A percentile compares a stretch with the other conserved stretches of the same genome.
Evolutionary conservation across 2,329 filamentous ascomycete species (phyloP).

Genomic region (Ophidiomyces ophidiicola): DNA sequence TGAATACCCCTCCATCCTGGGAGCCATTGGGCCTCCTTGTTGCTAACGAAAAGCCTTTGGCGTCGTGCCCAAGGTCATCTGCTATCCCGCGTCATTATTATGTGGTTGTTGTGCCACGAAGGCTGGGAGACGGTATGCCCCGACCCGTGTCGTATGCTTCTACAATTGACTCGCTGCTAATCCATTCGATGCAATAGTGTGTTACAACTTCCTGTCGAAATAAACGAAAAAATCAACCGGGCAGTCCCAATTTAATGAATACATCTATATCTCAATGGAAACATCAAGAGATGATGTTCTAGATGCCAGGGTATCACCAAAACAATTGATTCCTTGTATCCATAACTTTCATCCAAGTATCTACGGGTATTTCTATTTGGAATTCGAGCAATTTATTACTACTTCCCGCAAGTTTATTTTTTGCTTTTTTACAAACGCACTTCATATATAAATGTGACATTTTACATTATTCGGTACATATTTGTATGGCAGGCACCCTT

Average conservation of each 20-base stretch:
- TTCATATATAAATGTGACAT: too few relatives aligned
- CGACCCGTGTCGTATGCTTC: not conserved
- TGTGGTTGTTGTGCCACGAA: conserved; percentile 3
- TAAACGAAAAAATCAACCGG: conserved; percentile 7
- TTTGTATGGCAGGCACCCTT: too few relatives aligned
- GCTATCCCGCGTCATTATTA: conserved; percentile 2
- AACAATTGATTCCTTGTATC: too few relatives aligned
- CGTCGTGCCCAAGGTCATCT: not conserved
- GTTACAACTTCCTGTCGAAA: conserved; percentile 7
- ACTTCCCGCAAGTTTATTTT: too few relatives aligned
- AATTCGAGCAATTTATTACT: too few relatives aligned
- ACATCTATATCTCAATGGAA: not conserved
- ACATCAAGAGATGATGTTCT: too few relatives aligned
- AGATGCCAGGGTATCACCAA: too few relatives aligned
- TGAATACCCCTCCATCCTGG: not conserved
- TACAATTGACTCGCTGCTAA: not conserved
- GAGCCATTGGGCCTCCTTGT: not conserved
- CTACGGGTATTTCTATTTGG: too few relatives aligned
- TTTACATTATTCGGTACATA: too few relatives aligned
- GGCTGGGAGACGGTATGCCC: conserved; percentile 1
- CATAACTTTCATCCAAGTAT: too few relatives aligned
- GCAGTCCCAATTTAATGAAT: conserved; percentile 1
- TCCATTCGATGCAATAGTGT: not conserved
- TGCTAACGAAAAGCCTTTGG: not conserved
- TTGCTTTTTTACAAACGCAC: too few relatives aligned